These are phyloP conservation scores for Lactarius akahatsu DNA, from an alignment of 768 basidiomycete genomes.

Conservation along the genomic window DNA sequence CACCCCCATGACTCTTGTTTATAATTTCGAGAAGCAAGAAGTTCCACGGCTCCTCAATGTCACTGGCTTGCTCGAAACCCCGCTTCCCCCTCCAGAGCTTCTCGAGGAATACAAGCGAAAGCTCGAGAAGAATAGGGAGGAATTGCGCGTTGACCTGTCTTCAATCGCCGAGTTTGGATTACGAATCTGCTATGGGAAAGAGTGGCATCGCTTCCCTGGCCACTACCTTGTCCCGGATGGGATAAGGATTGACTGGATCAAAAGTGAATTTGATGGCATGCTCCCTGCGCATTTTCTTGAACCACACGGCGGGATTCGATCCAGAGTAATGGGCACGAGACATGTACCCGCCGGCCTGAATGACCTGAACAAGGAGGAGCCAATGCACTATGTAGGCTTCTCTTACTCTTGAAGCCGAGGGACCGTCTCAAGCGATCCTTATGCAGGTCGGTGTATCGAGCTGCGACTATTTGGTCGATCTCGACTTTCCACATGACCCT, in stretches of 20 bases:
- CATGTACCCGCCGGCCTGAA: slow-evolving; percentile 69
- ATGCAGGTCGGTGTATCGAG: slow-evolving; percentile 61
- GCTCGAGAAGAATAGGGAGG: slow-evolving; percentile 39
- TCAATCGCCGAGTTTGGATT: slow-evolving; percentile 69
- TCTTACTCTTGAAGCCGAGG: slow-evolving; percentile 22
- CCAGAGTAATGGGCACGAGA: slow-evolving; percentile 63
- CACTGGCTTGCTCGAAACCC: slow-evolving; percentile 59
- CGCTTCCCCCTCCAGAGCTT: slow-evolving; percentile 45
- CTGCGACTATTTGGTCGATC: slow-evolving; percentile 91
- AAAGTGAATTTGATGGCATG: slow-evolving; percentile 88
- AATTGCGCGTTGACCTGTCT: slow-evolving; percentile 59
- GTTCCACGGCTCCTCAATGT: slow-evolving; percentile 78
- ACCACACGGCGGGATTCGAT: slow-evolving; percentile 41
- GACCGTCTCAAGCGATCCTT: slow-evolving; percentile 3
- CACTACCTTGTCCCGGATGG: slow-evolving; percentile 86
- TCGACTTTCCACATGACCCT: slow-evolving; percentile 78
- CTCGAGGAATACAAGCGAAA: slow-evolving; percentile 35
- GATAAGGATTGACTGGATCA: slow-evolving; percentile 82
- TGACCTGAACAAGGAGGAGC: slow-evolving; percentile 81
- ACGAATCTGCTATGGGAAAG: slow-evolving; percentile 84
- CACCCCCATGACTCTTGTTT: slow-evolving; percentile 72
- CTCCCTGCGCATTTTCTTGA: slow-evolving; percentile 79
- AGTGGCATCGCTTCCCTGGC: slow-evolving; percentile 95
- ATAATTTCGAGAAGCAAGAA: slow-evolving; percentile 72
- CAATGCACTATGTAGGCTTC: slow-evolving; percentile 69